A percentile compares a stretch with the other conserved stretches of the same genome.
These are phyloP conservation scores for Aspergillus luchuensis DNA, from an alignment of 2,329 filamentous ascomycete genomes.

Conservation along the genomic window DNA sequence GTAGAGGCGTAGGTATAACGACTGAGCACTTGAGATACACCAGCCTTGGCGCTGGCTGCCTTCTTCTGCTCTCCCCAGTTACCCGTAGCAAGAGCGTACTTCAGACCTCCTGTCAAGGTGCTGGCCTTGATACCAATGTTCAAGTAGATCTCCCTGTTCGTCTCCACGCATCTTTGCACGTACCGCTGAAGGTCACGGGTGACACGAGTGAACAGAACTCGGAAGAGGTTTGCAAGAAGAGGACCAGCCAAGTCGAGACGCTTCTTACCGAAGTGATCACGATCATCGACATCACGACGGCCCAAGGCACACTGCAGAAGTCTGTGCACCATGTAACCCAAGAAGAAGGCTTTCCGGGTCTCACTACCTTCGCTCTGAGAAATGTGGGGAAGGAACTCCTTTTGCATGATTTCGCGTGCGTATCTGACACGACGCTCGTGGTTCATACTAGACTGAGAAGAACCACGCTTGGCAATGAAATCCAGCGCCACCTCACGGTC, in stretches of 20 bases:
- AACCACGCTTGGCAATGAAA: constrained; percentile 91
- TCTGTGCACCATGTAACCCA: constrained; percentile 98
- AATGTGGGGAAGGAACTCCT: constrained; percentile 94
- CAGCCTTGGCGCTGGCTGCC: constrained; percentile 88
- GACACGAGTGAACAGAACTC: constrained; percentile 85
- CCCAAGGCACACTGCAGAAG: constrained; percentile 91
- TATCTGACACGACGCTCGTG: constrained; percentile 88
- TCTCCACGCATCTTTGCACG: constrained; percentile 88
- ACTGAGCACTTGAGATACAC: constrained; percentile 97
- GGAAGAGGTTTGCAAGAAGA: constrained; percentile 93
- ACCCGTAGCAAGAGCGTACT: constrained; percentile 94
- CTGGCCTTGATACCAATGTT: constrained; percentile 87
- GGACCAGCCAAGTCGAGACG: constrained; percentile 92
- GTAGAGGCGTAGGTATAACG: constrained; percentile 97
- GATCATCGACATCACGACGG: constrained; percentile 89
- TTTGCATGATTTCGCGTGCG: constrained; percentile 91
- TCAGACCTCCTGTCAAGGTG: constrained; percentile 89
- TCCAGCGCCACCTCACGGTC: constrained; percentile 92
- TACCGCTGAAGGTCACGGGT: constrained; percentile 90
- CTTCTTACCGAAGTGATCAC: constrained; percentile 99
- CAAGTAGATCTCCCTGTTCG: constrained; percentile 83
- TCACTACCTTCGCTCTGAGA: constrained; percentile 93
- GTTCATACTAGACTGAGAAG: constrained; percentile 68
- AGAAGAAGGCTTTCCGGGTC: constrained; percentile 94
- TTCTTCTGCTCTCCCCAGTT: constrained; percentile 99